Evolutionary conservation across 495 filamentous ascomycete species (phyloP).

Genomic region (Venustampulla echinocandica): DNA sequence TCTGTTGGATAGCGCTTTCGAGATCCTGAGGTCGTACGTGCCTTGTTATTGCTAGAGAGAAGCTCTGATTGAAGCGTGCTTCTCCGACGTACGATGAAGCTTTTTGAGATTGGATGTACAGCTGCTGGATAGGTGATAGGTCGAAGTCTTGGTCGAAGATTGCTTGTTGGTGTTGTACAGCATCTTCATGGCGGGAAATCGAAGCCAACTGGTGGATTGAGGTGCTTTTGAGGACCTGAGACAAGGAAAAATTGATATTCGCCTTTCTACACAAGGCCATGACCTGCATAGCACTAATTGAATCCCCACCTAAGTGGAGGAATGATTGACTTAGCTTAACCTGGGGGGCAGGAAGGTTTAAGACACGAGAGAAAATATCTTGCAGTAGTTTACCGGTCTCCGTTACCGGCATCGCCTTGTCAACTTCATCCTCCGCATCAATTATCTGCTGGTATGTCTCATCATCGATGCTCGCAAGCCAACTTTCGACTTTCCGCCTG

Average conservation of each 20-base stretch:
- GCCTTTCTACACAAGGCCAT: conserved; percentile 8
- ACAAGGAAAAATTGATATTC: conserved; percentile 8
- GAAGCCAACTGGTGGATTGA: conserved; percentile 3
- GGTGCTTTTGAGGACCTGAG: conserved; percentile 12
- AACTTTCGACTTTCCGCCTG: background rate
- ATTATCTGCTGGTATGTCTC: conserved; percentile 1
- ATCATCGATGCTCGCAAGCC: background rate
- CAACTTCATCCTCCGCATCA: background rate
- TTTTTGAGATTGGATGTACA: conserved; percentile 52
- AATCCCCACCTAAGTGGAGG: conserved; percentile 29
- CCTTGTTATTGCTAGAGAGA: conserved; percentile 17
- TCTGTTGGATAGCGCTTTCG: conserved; percentile 20
- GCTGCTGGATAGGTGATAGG: conserved; percentile 43
- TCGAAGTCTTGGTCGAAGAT: conserved; percentile 59
- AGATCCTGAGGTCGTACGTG: background rate
- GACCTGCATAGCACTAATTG: conserved; percentile 28
- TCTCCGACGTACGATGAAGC: background rate
- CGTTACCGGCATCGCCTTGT: background rate
- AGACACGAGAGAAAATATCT: conserved; percentile 44
- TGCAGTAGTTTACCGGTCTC: conserved; percentile 7
- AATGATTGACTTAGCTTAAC: conserved; percentile 23
- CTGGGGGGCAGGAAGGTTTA: conserved; percentile 33
- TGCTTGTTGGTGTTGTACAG: conserved; percentile 19
- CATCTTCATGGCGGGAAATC: conserved; percentile 13
- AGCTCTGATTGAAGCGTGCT: conserved; percentile 7